Evolutionary conservation across 352 stramenopile species (phyloP), one percentile per base, ranked within the genome.

Genomic region (Pythium phragmiticola): DNA sequence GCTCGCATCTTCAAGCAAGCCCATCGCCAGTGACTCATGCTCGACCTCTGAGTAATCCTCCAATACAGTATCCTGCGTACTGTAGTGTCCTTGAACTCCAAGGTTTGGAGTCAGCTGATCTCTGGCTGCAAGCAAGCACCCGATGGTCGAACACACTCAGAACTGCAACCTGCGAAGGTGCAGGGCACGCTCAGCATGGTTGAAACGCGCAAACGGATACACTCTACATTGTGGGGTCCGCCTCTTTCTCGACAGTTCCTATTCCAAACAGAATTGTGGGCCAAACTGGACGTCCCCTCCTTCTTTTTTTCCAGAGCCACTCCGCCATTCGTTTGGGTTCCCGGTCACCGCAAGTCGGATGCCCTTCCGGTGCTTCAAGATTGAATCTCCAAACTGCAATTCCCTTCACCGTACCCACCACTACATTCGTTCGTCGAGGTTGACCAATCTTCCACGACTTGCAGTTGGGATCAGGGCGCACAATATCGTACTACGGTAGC

Each of bases 111-210:
- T 30, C 26, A 30, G 26, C 26, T 30, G 26, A 30, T 30, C 26
- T 30, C 51, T 58, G 51, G 51, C 51, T 42, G 34, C 26, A 17
- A 30, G 36, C 34, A 48, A 58, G n/a, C 8, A 1, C 33, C 23
- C 23, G 13, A 21, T 8, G 26, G 26, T 30, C 26, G 26, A 30
- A 30, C 26, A 30, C 7, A 7, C 16, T 3, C 54, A 41, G 39
- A 68, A 68, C 61, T 68, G 61, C 61, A 68, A 68, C 53, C 30
- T 68, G 53, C 61, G 61, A 68, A 68, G 45, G 54, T 63, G 47
- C 60, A 62, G 37, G 26, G 26, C 26, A 30, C 26, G 26, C 26
- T 16, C 37, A 9, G 11, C 37, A 42, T 17, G 37, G 37, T 6
- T 30, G 37, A 42, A 42, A 42, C 37, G 37, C 37, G 37, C 3